These are phyloP conservation scores for Pogostemon cablin DNA, from an alignment of 257 asterid genomes.

Conservation along the genomic window DNA sequence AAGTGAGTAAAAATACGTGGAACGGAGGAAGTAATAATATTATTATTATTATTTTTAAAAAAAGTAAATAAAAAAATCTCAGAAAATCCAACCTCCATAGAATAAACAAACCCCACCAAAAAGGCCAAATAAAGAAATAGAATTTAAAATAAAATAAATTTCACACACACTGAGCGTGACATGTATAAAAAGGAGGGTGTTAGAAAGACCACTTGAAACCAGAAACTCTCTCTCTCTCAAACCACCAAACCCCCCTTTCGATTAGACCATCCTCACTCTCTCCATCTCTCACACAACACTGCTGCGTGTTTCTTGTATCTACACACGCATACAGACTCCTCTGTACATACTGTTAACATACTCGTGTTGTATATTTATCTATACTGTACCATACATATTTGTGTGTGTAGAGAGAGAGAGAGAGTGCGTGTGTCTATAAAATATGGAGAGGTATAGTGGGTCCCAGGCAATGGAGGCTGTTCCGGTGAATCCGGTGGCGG, in stretches of 20 bases:
- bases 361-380: slow-evolving; percentile 4
- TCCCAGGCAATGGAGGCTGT: slow-evolving; percentile 58
- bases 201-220: slow-evolving; percentile 31
- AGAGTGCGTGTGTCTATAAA: slow-evolving; percentile 20
- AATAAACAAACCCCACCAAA: slow-evolving; percentile 30
- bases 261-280: slow-evolving; percentile 38
- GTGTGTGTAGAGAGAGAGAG: slow-evolving; percentile 31
- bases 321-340: slow-evolving; percentile 16
- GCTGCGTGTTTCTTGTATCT: slow-evolving; percentile 34
- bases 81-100: slow-evolving; percentile 21
- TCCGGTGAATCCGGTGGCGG: slow-evolving; percentile 69
- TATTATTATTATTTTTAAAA: background rate
- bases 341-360: slow-evolving; percentile 22
- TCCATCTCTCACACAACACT: slow-evolving; percentile 21
- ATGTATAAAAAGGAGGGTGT: slow-evolving; percentile 42
- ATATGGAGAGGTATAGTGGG: slow-evolving; percentile 64
- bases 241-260: slow-evolving; percentile 49
- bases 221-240: slow-evolving; percentile 34
- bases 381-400: slow-evolving; percentile 30
- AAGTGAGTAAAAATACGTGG: too few relatives aligned
- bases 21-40: too few relatives aligned
- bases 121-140: slow-evolving; percentile 26
- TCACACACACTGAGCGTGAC: slow-evolving; percentile 38
- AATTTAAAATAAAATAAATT: slow-evolving; percentile 8
- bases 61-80: background rate